Evolutionary conservation across 352 stramenopile species (phyloP), one percentile per base, ranked within the genome.

Genomic region (Aphanomyces cochlioides): DNA sequence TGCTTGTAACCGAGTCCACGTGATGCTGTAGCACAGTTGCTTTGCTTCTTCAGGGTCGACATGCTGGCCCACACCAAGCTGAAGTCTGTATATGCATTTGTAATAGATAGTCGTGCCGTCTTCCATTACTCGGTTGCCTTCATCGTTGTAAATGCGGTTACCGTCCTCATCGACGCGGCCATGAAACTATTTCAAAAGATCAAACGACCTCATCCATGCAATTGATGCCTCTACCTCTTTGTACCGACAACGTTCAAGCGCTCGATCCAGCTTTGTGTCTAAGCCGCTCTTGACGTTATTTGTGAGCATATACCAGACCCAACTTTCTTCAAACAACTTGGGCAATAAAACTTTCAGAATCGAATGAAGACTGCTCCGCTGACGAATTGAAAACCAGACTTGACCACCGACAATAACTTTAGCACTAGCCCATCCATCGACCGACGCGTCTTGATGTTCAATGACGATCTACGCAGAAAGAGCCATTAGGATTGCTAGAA

Each of bases 81-180:
- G 59, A 17, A 48, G 41, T 38, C 59, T 17, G 21, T 36, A 67
- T 21, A 50, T 53, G 39, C 39, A 43, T 10, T 39, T 56, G 59
- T 34, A 53, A 28, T 67, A 50, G 39, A 17, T 57, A 6, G 43
- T 37, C 17, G 59, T 17, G n/a, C 59, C 38, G 56, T 40, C 59
- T n/a, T 10, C 5, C 19, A 15, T 10, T 12, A 66, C 28, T 1
- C 21, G 10, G 38, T 3, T 38, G 38, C 39, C 57, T 53, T 66
- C 57, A 34, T 58, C 50, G 8, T 10, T 34, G 28, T 41, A 15
- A 7, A 19, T 38, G 36, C n/a, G 28, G 28, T 28, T 28, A 28
- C 28, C 28, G 2, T 2, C 28, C 28, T 28, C 28, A 28, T 28
- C 28, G 28, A 28, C 0, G 28, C 28, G 28, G 28, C 28, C 28